Conservation (phyloP, 306 rosid species). For the Fragaria vesca region DNA sequence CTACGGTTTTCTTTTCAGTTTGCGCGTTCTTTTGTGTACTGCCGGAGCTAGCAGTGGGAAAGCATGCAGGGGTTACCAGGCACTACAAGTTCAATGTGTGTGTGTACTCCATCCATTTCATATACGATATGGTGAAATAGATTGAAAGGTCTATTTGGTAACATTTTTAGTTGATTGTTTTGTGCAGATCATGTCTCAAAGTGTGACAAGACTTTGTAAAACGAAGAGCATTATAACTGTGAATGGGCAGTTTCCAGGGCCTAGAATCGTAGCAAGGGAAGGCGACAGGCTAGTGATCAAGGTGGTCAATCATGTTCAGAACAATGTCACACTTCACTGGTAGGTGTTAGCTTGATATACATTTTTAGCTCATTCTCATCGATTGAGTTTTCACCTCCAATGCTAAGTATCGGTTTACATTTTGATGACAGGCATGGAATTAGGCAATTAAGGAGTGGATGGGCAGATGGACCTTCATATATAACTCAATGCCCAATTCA, state of each 20-base stretch:
- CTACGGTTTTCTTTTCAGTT: constrained; percentile 20
- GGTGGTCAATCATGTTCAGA: constrained; percentile 59
- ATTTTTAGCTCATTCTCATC: not conserved
- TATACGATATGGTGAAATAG: not conserved
- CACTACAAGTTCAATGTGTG: constrained; percentile 63
- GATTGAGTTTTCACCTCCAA: not conserved
- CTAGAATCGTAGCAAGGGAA: constrained; percentile 74
- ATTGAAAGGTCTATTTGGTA: not conserved
- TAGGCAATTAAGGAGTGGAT: constrained; percentile 57
- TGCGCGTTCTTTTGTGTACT: constrained; percentile 35
- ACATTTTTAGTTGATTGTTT: not conserved
- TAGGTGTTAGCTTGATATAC: constrained; percentile 14
- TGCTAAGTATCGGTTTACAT: not conserved
- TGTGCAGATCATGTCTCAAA: constrained; percentile 52
- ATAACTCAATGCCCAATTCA: constrained; percentile 76
- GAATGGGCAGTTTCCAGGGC: constrained; percentile 65
- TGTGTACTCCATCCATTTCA: constrained; percentile 17
- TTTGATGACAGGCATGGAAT: constrained; percentile 53
- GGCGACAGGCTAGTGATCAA: constrained; percentile 57
- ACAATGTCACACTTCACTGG: constrained; percentile 69
- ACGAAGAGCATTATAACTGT: constrained; percentile 71
- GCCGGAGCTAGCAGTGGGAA: constrained; percentile 40
- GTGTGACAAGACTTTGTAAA: constrained; percentile 63
- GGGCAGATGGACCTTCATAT: constrained; percentile 85
- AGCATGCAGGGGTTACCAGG: constrained; percentile 54